Evolutionary conservation across 768 basidiomycete species (phyloP).

Genomic region (Phylloporus rhodoxanthus): DNA sequence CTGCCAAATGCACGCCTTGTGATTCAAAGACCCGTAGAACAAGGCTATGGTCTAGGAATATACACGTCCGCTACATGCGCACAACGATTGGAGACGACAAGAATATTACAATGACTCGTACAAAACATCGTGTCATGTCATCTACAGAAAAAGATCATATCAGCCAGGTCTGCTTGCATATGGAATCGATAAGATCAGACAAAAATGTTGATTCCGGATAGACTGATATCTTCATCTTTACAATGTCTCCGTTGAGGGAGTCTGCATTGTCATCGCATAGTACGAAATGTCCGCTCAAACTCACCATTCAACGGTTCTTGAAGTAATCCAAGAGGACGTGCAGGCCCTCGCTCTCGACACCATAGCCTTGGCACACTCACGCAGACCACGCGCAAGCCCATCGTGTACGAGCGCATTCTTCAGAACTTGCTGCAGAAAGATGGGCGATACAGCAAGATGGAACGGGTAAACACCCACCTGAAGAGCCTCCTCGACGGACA

Average conservation of each 20-base stretch:
- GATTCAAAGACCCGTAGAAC: too few species aligned
- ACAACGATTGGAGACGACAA: not conserved
- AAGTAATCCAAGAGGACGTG: constrained; percentile 94
- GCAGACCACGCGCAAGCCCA: constrained; percentile 95
- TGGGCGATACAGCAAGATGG: not conserved
- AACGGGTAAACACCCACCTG: constrained; percentile 45
- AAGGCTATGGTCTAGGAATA: too few species aligned
- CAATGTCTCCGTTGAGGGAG: constrained; percentile 83
- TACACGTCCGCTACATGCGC: too few species aligned
- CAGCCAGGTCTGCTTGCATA: constrained; percentile 5
- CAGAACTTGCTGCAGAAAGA: constrained; percentile 79
- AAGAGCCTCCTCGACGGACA: constrained; percentile 92
- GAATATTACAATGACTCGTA: constrained; percentile 6
- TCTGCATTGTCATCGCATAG: constrained; percentile 75
- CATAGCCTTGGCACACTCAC: constrained; percentile 98
- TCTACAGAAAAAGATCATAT: constrained; percentile 7
- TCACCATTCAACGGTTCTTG: constrained; percentile 73
- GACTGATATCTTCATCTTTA: constrained; percentile 53
- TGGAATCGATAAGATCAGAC: constrained; percentile 47
- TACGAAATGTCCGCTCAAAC: constrained; percentile 13
- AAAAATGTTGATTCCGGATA: constrained; percentile 25
- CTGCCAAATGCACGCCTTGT: too few species aligned
- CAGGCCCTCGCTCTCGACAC: constrained; percentile 89
- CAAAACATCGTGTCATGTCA: constrained; percentile 4
- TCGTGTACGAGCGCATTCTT: constrained; percentile 98